Conservation (phyloP, 2,329 filamentous ascomycete genomes). For the Fusarium coicis region DNA sequence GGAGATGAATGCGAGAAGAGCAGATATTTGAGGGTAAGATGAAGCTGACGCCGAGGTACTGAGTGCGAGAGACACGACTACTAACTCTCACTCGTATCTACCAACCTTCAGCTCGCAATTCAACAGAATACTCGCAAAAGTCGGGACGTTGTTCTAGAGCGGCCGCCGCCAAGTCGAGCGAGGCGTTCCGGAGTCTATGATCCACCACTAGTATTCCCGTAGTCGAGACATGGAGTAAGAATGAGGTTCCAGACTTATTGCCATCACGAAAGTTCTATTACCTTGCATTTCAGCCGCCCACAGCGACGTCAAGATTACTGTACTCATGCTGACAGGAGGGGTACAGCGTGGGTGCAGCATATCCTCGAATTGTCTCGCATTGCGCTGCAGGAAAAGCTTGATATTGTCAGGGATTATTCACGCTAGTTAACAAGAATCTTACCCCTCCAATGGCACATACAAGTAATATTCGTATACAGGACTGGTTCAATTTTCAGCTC, state of each 20-base stretch:
- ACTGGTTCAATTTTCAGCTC: background rate
- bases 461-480: background rate
- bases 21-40: background rate
- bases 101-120: accelerated
- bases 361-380: background rate
- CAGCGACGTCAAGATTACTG: background rate
- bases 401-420: accelerated
- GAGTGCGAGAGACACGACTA: no score
- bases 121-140: no score
- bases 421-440: background rate
- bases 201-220: background rate
- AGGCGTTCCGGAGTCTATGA: background rate
- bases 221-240: background rate
- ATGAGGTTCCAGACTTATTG: background rate
- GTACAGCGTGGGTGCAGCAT: background rate
- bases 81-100: no score
- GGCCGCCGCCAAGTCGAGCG: background rate
- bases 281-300: background rate
- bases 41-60: background rate
- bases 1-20: background rate
- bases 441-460: background rate
- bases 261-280: no score
- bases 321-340: background rate
- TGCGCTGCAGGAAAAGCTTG: accelerated
- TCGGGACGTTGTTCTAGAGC: accelerated